These are phyloP conservation scores for Tetragonia tetragonoides DNA, from an alignment of 148 eudicot species.

Conservation along the genomic window DNA sequence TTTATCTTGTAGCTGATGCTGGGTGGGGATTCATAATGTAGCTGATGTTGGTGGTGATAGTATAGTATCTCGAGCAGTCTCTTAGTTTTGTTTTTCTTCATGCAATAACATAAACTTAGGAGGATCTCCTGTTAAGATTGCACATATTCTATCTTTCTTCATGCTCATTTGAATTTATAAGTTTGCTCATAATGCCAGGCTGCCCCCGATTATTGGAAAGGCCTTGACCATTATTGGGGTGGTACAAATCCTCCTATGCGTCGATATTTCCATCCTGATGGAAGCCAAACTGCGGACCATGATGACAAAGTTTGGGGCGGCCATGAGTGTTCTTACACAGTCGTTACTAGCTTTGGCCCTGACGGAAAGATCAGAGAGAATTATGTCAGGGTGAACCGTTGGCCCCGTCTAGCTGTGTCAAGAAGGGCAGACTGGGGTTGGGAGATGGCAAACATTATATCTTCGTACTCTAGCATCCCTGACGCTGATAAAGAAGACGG, in stretches of 20 bases:
- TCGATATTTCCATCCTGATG: slow-evolving; percentile 79
- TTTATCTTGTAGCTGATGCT: too few species aligned
- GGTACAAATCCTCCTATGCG: slow-evolving; percentile 54
- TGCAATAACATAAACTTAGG: too few species aligned
- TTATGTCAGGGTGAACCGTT: slow-evolving; percentile 81
- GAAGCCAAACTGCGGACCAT: slow-evolving; percentile 69
- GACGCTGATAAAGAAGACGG: slow-evolving; percentile 69
- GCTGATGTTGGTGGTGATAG: too few species aligned
- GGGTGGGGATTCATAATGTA: too few species aligned
- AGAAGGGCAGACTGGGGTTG: slow-evolving; percentile 88
- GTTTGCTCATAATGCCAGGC: slow-evolving; percentile 35
- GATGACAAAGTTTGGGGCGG: slow-evolving; percentile 90
- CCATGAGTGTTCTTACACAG: slow-evolving; percentile 65
- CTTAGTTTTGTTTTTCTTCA: too few species aligned
- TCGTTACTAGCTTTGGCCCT: slow-evolving; percentile 49
- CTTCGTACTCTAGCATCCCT: slow-evolving; percentile 62
- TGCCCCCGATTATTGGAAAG: slow-evolving; percentile 78
- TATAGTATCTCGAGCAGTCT: too few species aligned
- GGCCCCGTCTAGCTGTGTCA: slow-evolving; percentile 57
- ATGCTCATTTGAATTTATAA: background rate
- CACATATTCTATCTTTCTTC: background rate
- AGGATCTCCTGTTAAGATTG: background rate
- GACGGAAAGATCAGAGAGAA: slow-evolving; percentile 63
- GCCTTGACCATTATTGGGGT: slow-evolving; percentile 77
- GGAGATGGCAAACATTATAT: slow-evolving; percentile 66